Evolutionary conservation across 768 basidiomycete genomes (phyloP), one percentile per base, ranked within the genome.

Genomic region (Rhizopogon vulgaris): DNA sequence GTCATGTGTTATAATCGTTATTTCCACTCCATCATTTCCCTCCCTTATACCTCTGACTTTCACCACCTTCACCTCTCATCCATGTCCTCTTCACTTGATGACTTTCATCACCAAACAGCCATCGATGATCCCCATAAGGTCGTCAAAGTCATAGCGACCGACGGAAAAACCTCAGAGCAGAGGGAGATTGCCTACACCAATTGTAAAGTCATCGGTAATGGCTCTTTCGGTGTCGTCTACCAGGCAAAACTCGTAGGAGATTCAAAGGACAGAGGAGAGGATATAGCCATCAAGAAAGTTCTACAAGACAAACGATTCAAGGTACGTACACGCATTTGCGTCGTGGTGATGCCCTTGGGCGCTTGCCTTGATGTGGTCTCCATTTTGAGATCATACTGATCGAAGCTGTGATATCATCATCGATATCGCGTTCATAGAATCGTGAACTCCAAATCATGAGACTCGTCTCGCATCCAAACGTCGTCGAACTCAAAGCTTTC

Each of bases 251-350:
- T 97, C 51, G 76, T 94, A 46, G 76, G 77, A 12, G 77, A 77
- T 7, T 72, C 77, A 40, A 80, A 82, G 63, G 81, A 80, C 32
- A 47, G 49, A 51, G 75, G 74, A 17, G 87, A 88, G 53, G 93
- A 97, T 60, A 96, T 99, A 65, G 96, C 96, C 46, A 99, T 99
- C 81, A 99, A 99, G 90, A 98, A 97, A 78, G 96, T 99, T 47
- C 73, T 99, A 56, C 96, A 99, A 78, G 96, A 99, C 76, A 99
- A 99, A 80, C 84, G 96, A 60, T 99, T 99, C 88, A 99, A 99
- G 91, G 95, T 94, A 56, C 57, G 80, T 73, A 54, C 17, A 3
- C 3, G 7, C 18, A 36, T 47, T 55, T 58, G 53, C 60, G 9
- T 48, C 56, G 49, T 50, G 41, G n/a, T 50, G 10, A 14, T n/a